Percentiles rank a stretch among this genome's conserved stretches.
phyloP scores from a whole-genome alignment of 768 basidiomycete species.

The Scleroderma citrinum region DNA sequence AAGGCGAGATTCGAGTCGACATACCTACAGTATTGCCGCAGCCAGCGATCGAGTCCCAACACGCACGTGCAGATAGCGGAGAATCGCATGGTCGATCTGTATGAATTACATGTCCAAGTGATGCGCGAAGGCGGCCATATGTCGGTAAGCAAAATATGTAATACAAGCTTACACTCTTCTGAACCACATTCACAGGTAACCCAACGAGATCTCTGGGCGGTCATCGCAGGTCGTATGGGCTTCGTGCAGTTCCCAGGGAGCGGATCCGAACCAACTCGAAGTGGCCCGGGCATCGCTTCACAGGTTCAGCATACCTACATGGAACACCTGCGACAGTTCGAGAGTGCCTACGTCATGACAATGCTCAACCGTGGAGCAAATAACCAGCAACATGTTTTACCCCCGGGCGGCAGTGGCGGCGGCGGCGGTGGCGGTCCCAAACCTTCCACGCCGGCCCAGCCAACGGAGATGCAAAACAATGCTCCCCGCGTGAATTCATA shows the following conservation, averaged over 20 bases:
- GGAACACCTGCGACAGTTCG: conserved; percentile 51
- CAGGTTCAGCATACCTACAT: conserved; percentile 58
- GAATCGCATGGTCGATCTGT: conserved; percentile 51
- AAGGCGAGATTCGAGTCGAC: conserved; percentile 47
- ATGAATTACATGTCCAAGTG: conserved; percentile 52
- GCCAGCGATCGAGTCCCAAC: conserved; percentile 36
- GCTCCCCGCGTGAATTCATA: conserved; percentile 1
- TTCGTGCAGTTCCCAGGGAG: conserved; percentile 60
- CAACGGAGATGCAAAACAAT: conserved; percentile 17
- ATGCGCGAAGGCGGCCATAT: conserved; percentile 49
- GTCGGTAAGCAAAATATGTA: conserved; percentile 32
- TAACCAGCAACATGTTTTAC: conserved; percentile 8
- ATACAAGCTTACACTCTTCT: conserved; percentile 3
- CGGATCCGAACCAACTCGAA: conserved; percentile 54
- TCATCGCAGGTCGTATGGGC: conserved; percentile 63
- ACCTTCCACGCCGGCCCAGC: conserved; percentile 1
- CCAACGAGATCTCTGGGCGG: conserved; percentile 52
- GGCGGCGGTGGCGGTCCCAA: too few relatives aligned
- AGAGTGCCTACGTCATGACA: conserved; percentile 45
- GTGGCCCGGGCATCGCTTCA: conserved; percentile 56
- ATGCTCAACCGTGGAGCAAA: conserved; percentile 22
- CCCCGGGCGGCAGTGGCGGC: conserved; percentile 10
- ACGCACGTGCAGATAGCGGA: conserved; percentile 43
- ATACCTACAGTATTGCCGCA: conserved; percentile 44
- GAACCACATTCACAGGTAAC: conserved; percentile 38